Percentiles rank a stretch among this genome's conserved stretches.
These are phyloP conservation scores for Paracoccidioides lutzii DNA, from an alignment of 2,329 filamentous ascomycete species.

Conservation along the genomic window DNA sequence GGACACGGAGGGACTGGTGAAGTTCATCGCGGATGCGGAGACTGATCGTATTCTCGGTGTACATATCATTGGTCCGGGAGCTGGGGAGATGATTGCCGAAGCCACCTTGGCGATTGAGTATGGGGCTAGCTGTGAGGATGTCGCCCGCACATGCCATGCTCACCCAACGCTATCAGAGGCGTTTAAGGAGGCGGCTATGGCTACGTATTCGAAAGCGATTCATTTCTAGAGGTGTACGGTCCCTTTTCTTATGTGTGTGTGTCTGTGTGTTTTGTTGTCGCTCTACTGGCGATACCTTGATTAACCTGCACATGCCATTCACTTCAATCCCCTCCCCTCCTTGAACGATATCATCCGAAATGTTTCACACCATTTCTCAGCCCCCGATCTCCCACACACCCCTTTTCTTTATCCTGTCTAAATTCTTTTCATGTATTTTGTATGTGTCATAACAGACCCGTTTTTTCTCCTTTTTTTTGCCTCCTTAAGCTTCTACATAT, in stretches of 20 bases:
- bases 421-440: neutral
- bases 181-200: constrained; percentile 99
- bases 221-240: constrained; percentile 56
- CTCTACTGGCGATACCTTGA: too few relatives aligned
- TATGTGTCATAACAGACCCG: neutral
- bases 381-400: neutral
- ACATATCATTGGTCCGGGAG: constrained; percentile 91
- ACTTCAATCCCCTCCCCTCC: too few relatives aligned
- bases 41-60: constrained; percentile 91
- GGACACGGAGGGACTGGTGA: constrained; percentile 89
- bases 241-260: neutral
- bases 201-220: constrained; percentile 87
- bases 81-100: constrained; percentile 99
- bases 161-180: constrained; percentile 93
- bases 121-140: constrained; percentile 87
- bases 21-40: constrained; percentile 92
- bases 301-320: too few relatives aligned
- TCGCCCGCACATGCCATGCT: constrained; percentile 87
- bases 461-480: too few relatives aligned
- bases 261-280: too few relatives aligned
- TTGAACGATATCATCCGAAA: too few relatives aligned
- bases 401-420: neutral
- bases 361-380: too few relatives aligned
- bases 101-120: constrained; percentile 92
- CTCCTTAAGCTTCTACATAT: too few relatives aligned